Base-by-base conservation (phyloP, 495 filamentous ascomycete species). In the Mycothermus thermophilus region DNA sequence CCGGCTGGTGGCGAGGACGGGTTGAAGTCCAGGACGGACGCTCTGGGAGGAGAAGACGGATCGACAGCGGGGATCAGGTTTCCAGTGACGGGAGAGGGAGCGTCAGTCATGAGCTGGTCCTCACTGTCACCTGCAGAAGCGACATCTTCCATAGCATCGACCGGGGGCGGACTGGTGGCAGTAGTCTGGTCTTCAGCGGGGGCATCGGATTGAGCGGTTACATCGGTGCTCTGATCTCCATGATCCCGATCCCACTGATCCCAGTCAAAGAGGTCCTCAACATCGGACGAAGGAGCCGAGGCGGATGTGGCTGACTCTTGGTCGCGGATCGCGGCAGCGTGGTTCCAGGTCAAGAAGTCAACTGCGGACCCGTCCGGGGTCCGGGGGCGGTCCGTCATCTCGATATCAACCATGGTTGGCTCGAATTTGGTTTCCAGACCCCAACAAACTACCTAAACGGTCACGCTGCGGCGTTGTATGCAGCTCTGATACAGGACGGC, bases 31-130 rank as follows among this genome's bases (percentile, higher is more conserved):
- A n/a, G n/a, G n/a, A n/a, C n/a, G n/a, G n/a, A n/a, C n/a, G n/a
- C n/a, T n/a, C n/a, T n/a, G n/a, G n/a, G n/a, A n/a, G n/a, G n/a
- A n/a, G n/a, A n/a, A n/a, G n/a, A n/a, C n/a, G n/a, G n/a, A n/a
- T n/a, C n/a, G n/a, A n/a, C n/a, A n/a, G n/a, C n/a, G n/a, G n/a
- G n/a, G n/a, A n/a, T n/a, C n/a, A n/a, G n/a, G 40, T 14, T 35
- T 35, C 10, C 32, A 27, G 21, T n/a, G n/a, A n/a, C n/a, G n/a
- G n/a, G n/a, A n/a, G 42, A 23, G 10, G 27, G 29, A 13, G 28
- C 30, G 27, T 50, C 50, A 16, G 30, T 12, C 50, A 53, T 53
- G 18, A 14, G 32, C 20, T 9, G 18, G 30, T 53, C 50, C 5
- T 40, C 39, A 21, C 45, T 41, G 34, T 23, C 12, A 18, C 20